Conservation (phyloP, 2,329 filamentous ascomycete genomes). For the Colletotrichum destructivum region DNA sequence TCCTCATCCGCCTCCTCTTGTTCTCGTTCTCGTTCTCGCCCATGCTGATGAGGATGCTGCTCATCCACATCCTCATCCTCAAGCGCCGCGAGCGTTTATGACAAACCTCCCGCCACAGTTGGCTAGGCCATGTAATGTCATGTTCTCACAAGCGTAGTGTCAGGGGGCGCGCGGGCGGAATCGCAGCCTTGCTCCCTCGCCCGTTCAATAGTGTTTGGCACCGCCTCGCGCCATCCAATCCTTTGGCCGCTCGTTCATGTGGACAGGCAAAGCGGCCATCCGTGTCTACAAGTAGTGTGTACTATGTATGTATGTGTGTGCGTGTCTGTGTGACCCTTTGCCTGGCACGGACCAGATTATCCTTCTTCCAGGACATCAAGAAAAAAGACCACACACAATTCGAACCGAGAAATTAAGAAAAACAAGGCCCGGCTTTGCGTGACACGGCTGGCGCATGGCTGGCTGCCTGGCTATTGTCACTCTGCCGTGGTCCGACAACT, state of each 20-base stretch:
- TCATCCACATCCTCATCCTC: no score
- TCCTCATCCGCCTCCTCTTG: background rate
- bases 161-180: background rate
- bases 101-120: conserved; percentile 13
- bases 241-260: conserved; percentile 20
- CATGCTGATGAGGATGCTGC: background rate
- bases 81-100: conserved; percentile 7
- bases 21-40: background rate
- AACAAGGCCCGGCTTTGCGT: background rate
- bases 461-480: conserved; percentile 23
- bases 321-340: no score
- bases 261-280: conserved; percentile 19
- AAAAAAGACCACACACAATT: no score
- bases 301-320: no score
- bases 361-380: no score
- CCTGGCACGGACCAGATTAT: no score
- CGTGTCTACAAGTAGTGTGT: background rate
- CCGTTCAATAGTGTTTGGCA: conserved; percentile 19
- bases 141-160: background rate
- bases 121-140: no score
- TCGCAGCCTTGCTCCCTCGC: conserved; percentile 9
- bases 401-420: no score
- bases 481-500: conserved; percentile 34
- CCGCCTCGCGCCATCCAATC: conserved; percentile 6
- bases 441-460: conserved; percentile 34